Evolutionary conservation across 768 basidiomycete species (phyloP).

Genomic region (Brasilioporus rufonigricans): DNA sequence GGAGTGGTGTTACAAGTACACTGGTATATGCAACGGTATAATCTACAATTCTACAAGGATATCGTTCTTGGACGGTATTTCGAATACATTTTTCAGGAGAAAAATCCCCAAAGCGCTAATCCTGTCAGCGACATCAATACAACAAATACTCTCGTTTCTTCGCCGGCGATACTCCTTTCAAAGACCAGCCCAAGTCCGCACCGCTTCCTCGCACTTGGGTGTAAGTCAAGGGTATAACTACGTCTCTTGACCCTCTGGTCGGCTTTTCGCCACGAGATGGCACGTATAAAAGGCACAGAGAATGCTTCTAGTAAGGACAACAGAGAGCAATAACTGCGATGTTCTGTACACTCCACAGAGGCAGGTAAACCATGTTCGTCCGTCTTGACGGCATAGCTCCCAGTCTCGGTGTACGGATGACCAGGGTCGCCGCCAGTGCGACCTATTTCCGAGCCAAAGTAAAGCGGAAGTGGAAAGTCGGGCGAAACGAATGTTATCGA

Average conservation of each 20-base stretch:
- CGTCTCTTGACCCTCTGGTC: conserved; percentile 26
- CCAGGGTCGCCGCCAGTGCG: conserved; percentile 30
- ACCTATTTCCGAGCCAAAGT: conserved; percentile 42
- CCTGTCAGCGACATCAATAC: conserved; percentile 28
- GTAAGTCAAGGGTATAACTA: conserved; percentile 25
- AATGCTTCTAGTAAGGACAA: conserved; percentile 28
- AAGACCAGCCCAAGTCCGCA: conserved; percentile 45
- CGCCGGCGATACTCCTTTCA: conserved; percentile 63
- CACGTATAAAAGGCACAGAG: conserved; percentile 16
- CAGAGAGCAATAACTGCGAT: conserved; percentile 28
- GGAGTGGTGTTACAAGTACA: not conserved
- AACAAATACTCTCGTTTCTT: conserved; percentile 48
- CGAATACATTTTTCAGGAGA: conserved; percentile 13
- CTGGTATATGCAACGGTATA: not conserved
- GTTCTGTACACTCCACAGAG: conserved; percentile 50
- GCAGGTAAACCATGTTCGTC: conserved; percentile 67
- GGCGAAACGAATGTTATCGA: conserved; percentile 63
- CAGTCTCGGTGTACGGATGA: conserved; percentile 37
- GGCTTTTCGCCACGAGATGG: conserved; percentile 30
- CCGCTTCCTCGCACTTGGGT: conserved; percentile 37
- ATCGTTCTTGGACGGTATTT: not conserved
- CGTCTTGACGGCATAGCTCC: conserved; percentile 54
- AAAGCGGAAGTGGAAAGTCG: conserved; percentile 48
- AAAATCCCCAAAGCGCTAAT: conserved; percentile 33
- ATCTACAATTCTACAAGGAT: not conserved